Percentiles rank a stretch among this genome's conserved stretches.
phyloP scores from a whole-genome alignment of 371 early-diverging fungal genomes.

The Actinomortierella ambigua region DNA sequence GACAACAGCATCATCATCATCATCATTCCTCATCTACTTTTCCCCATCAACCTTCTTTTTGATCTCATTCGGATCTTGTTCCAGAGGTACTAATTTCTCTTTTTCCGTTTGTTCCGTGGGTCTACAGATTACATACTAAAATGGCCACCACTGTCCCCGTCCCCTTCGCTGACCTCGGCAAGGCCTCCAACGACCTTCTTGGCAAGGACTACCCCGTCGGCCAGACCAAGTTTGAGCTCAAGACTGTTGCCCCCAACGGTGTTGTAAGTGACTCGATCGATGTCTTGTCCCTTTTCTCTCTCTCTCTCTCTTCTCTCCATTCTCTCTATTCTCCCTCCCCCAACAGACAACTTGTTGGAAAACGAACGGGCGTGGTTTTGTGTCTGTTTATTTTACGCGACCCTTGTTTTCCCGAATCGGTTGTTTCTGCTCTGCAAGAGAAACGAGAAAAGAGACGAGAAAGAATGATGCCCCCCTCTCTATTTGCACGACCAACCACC shows the following conservation, averaged over 20 bases:
- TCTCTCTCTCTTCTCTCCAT: not conserved
- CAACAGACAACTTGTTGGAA: not conserved
- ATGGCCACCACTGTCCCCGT: slow-evolving; percentile 60
- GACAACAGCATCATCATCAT: too few species aligned
- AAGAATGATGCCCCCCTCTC: too few species aligned
- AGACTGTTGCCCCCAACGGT: slow-evolving; percentile 93
- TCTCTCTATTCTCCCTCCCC: not conserved
- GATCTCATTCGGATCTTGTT: too few species aligned
- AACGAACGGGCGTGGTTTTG: not conserved
- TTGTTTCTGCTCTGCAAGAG: not conserved
- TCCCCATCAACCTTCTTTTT: too few species aligned
- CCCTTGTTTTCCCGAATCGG: too few species aligned
- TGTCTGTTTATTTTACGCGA: not conserved
- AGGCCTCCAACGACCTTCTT: slow-evolving; percentile 93
- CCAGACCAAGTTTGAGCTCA: slow-evolving; percentile 94
- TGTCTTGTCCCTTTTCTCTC: not conserved
- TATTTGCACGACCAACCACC: too few species aligned
- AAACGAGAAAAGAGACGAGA: too few species aligned
- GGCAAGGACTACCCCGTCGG: slow-evolving; percentile 96
- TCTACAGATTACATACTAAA: slow-evolving; percentile 7
- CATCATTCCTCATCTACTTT: too few species aligned
- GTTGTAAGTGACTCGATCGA: slow-evolving; percentile 70
- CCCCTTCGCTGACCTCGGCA: slow-evolving; percentile 93
- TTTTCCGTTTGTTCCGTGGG: not conserved
- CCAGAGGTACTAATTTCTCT: too few species aligned